Conservation (phyloP, 371 early-diverging fungal genomes). For the Rhizopus sp. region DNA sequence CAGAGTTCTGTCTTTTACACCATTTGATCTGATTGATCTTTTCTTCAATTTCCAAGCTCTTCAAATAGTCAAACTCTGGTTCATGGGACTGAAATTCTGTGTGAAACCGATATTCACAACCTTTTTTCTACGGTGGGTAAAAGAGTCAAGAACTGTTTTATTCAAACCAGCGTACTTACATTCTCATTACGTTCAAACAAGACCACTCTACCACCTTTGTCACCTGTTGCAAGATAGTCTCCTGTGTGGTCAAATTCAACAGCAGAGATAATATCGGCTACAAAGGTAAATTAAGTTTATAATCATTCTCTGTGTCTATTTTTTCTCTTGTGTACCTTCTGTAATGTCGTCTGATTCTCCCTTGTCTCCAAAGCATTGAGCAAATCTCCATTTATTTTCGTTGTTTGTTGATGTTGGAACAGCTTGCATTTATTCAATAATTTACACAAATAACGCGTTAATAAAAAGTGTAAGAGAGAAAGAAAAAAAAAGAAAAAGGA, state of each 20-base stretch:
- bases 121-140: conserved; percentile 70
- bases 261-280: conserved; percentile 94
- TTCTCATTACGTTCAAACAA: conserved; percentile 82
- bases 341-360: conserved; percentile 97
- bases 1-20: conserved; percentile 81
- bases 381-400: conserved; percentile 91
- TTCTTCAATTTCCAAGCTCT: conserved; percentile 95
- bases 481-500: conserved; percentile 1
- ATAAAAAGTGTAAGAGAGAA: conserved; percentile 1
- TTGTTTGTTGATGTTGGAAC: conserved; percentile 2
- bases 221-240: conserved; percentile 91
- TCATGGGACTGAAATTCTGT: conserved; percentile 96
- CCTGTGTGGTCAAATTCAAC: conserved; percentile 95
- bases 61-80: conserved; percentile 96
- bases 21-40: conserved; percentile 95
- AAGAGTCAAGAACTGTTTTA: neutral
- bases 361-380: conserved; percentile 99
- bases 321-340: conserved; percentile 82
- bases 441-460: neutral
- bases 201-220: conserved; percentile 91
- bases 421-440: conserved; percentile 13
- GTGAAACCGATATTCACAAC: conserved; percentile 91
- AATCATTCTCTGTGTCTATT: neutral
- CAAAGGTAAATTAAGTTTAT: neutral
- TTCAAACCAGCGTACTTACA: conserved; percentile 1